Percentiles rank a stretch among this genome's conserved stretches.
phyloP scores from a whole-genome alignment of 306 rosid genomes.

The Cicer arietinum region DNA sequence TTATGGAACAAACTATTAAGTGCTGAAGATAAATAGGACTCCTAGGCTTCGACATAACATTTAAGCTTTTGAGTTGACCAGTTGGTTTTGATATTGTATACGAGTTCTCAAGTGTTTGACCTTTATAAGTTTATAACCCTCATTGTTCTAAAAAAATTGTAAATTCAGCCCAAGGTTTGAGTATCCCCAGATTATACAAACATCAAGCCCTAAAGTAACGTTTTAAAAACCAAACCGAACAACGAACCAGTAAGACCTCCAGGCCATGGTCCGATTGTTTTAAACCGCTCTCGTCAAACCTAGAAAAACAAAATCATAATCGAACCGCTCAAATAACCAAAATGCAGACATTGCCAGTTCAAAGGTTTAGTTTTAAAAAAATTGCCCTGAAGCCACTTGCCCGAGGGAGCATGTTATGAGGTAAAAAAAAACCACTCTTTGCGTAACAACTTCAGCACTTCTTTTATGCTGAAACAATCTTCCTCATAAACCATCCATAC shows the following conservation, averaged over 20 bases:
- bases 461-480: slow-evolving; percentile 1
- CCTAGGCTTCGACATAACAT: slow-evolving; percentile 6
- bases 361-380: neutral
- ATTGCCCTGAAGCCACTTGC: neutral
- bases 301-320: neutral
- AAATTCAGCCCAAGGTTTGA: slow-evolving; percentile 24
- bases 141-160: slow-evolving; percentile 31
- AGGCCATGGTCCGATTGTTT: neutral
- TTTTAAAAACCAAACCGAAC: neutral
- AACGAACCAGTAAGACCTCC: neutral
- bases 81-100: neutral
- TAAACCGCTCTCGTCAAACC: neutral
- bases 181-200: slow-evolving; percentile 14
- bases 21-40: neutral
- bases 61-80: slow-evolving; percentile 1
- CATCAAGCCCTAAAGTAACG: neutral
- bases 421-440: neutral
- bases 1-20: slow-evolving; percentile 6
- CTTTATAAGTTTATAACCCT: neutral
- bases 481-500: slow-evolving; percentile 7
- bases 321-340: neutral
- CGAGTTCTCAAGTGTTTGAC: neutral
- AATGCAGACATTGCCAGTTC: neutral
- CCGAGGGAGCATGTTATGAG: neutral
- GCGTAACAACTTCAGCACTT: neutral